Conservation (phyloP, 1,284 basidiomycete species). For the Porogramme epimiltina region DNA sequence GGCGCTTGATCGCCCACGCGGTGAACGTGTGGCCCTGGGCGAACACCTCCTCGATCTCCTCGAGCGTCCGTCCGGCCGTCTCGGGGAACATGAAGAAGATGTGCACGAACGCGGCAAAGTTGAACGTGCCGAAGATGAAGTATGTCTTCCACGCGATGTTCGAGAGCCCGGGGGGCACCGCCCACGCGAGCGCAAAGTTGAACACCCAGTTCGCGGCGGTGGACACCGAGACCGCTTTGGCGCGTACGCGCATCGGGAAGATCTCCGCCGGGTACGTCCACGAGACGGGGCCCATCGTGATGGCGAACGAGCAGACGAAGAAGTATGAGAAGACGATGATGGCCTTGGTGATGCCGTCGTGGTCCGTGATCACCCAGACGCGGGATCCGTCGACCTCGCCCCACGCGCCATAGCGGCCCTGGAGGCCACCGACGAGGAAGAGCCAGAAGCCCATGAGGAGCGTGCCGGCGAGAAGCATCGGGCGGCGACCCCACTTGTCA, state of each 20-base stretch:
- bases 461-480: conserved; percentile 68
- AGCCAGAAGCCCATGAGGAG: conserved; percentile 76
- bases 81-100: conserved; percentile 77
- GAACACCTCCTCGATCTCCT: conserved; percentile 80
- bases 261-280: conserved; percentile 44
- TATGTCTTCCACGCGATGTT: conserved; percentile 49
- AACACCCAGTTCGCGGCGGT: conserved; percentile 69
- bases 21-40: conserved; percentile 64
- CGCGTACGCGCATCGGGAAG: conserved; percentile 72
- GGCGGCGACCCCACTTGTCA: conserved; percentile 79
- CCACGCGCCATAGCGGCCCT: conserved; percentile 69
- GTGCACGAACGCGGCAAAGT: conserved; percentile 70
- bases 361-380: conserved; percentile 64
- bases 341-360: conserved; percentile 60
- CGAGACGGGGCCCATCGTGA: conserved; percentile 70
- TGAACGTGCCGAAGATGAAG: conserved; percentile 80
- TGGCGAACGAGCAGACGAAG: conserved; percentile 73
- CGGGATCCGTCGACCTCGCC: conserved; percentile 41
- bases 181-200: conserved; percentile 72
- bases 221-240: conserved; percentile 69
- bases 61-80: conserved; percentile 70
- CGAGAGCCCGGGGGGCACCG: conserved; percentile 41
- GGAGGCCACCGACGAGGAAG: conserved; percentile 75
- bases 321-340: conserved; percentile 79
- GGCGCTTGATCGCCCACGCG: conserved; percentile 68